Evolutionary conservation across 1,139 yeast genomes (phyloP), one percentile per base, ranked within the genome.

Genomic region (Debaryomyces psychrophilus): DNA sequence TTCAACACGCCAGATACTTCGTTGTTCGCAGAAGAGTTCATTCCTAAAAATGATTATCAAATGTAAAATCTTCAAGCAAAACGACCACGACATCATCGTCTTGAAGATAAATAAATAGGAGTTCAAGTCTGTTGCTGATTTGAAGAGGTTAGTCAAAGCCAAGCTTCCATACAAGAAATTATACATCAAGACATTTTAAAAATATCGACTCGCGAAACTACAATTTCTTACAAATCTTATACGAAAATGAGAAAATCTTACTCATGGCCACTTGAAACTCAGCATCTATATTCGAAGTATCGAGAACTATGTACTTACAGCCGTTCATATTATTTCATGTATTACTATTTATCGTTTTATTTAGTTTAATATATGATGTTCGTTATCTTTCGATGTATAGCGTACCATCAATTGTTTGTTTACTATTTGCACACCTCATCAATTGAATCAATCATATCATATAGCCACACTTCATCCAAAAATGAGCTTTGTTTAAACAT

Each of bases 31-130:
- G 27, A 35, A 3, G 17, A 6, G 9, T 27, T 35, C 20, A 12
- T 8, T 12, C 14, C 22, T 11, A 25, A 22, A 25, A 18, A 25
- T 25, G 39, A 38, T 18, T 39, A 53, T 68, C 44, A 62, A 63
- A 45, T 64, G 74, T 48, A 68, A 67, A 50, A 59, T 72, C 12
- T 52, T 61, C 36, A 65, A 65, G 26, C 60, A 53, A 26, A 61
- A 64, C 28, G 57, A 63, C n/a, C n/a, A n/a, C 43, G 72, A 67
- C 40, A 59, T 63, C 18, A 48, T 71, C 9, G 66, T 69, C 2
- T 47, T 69, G 8, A 61, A 64, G 29, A 47, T 70, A 18, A 58
- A 61, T 43, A 67, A 67, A 49, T 44, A 54, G 12, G 64, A 61
- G 36, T 56, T 70, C 14, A 52, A 55, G 20, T 55, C 61, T 4